These are phyloP conservation scores for Ustanciosporium gigantosporum DNA, from an alignment of 1,284 basidiomycete species.

Conservation along the genomic window DNA sequence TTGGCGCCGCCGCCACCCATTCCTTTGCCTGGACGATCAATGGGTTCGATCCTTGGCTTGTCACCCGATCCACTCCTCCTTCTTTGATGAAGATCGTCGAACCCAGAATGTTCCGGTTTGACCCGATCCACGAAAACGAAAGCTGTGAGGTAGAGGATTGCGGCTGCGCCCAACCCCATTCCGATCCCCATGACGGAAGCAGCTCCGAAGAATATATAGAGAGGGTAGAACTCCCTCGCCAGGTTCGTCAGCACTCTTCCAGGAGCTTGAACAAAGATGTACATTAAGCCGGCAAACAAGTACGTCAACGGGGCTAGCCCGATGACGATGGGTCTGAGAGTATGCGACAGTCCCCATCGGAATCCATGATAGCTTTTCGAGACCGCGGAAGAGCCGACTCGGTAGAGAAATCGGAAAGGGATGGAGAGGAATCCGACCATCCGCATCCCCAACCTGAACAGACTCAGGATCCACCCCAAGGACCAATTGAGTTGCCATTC, in stretches of 20 bases:
- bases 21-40: neutral
- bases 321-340: constrained; percentile 11
- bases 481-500: neutral
- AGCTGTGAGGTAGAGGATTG: constrained; percentile 12
- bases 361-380: constrained; percentile 1
- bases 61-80: too few species aligned
- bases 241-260: neutral
- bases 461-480: neutral
- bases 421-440: neutral
- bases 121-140: constrained; percentile 32
- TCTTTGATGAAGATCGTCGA: too few species aligned
- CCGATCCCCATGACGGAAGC: constrained; percentile 16
- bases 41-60: neutral
- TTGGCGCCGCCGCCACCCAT: too few species aligned
- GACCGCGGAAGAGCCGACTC: neutral
- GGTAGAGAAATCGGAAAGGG: neutral
- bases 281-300: constrained; percentile 17
- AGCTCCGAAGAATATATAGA: constrained; percentile 40
- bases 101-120: neutral
- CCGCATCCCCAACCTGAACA: too few species aligned
- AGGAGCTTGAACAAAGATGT: constrained; percentile 17
- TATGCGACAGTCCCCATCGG: constrained; percentile 7
- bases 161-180: constrained; percentile 17
- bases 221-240: constrained; percentile 25
- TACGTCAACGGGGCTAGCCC: constrained; percentile 23